phyloP scores from a whole-genome alignment of 108 stramenopile species.

The Pseudonitzschia pungens region DNA sequence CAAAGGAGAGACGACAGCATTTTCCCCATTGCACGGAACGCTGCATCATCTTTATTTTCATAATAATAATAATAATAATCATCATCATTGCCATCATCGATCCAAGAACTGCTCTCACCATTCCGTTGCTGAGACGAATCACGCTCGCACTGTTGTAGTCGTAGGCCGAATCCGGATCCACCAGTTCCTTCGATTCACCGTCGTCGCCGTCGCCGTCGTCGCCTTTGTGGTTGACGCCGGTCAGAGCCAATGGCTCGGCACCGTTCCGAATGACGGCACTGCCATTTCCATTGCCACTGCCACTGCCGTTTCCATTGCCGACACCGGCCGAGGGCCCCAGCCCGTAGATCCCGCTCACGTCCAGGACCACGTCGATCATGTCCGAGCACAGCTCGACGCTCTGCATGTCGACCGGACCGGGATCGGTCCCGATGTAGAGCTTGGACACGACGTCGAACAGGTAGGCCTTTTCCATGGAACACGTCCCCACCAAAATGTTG shows the following conservation, averaged over 20 bases:
- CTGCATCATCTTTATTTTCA: no score
- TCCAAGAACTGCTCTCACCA: slow-evolving; percentile 64
- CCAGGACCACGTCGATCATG: slow-evolving; percentile 99
- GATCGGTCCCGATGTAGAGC: slow-evolving; percentile 96
- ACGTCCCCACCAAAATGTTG: slow-evolving; percentile 91
- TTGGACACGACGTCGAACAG: slow-evolving; percentile 97
- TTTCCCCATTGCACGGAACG: no score
- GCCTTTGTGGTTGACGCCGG: no score
- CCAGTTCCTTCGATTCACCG: slow-evolving; percentile 30
- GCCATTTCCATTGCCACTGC: no score
- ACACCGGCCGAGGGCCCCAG: slow-evolving; percentile 45
- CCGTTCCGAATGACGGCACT: no score
- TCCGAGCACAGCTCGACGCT: slow-evolving; percentile 97
- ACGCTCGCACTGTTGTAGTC: slow-evolving; percentile 91
- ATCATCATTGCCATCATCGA: no score
- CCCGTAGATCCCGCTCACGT: slow-evolving; percentile 99
- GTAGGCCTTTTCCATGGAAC: slow-evolving; percentile 97
- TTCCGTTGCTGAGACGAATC: slow-evolving; percentile 94
- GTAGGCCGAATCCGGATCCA: slow-evolving; percentile 83
- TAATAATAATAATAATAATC: no score
- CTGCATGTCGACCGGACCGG: slow-evolving; percentile 95
- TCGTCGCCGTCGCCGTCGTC: no score
- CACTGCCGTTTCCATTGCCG: slow-evolving; percentile 20
- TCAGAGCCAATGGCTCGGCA: no score
- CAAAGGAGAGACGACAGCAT: no score